Base-by-base conservation (phyloP, 225 moss, liverwort and hornwort genomes). In the Straminergon stramineum region DNA sequence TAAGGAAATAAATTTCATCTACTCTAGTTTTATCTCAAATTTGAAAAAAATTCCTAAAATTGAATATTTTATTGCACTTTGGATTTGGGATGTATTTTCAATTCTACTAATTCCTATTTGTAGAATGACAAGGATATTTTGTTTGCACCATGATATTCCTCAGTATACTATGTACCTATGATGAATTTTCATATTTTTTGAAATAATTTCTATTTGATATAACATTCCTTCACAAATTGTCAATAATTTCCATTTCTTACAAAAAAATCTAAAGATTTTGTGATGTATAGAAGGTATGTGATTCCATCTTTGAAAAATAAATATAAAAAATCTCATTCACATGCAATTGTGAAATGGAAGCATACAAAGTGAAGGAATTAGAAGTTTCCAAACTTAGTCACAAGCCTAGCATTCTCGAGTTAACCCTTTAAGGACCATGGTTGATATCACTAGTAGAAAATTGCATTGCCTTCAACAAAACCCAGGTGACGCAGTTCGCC, bases 381-480 rank as follows among this genome's bases (percentile, higher is more conserved):
- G 48, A 51, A 51, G 11, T 75, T 51, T 18, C 1, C 48, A 31
- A 48, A 30, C 1, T 3, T 45, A 0, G 28, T 74, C 8, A 28
- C 0, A 6, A 4, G 16, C 16, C 4, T 9, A 1, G 8, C 28
- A 2, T 43, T 17, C 41, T 1, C 30, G 0, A 6, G 28, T 74
- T 30, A n/a, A n/a, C n/a, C n/a, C n/a, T n/a, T n/a, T n/a, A n/a
- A n/a, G n/a, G n/a, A n/a, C n/a, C n/a, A n/a, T n/a, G n/a, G n/a
- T n/a, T n/a, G n/a, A n/a, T n/a, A n/a, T n/a, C n/a, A n/a, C n/a
- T n/a, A n/a, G n/a, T n/a, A n/a, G n/a, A n/a, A n/a, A n/a, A n/a
- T n/a, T n/a, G n/a, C n/a, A n/a, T n/a, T n/a, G n/a, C n/a, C n/a
- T n/a, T n/a, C n/a, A n/a, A n/a, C n/a, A n/a, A n/a, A n/a, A n/a